phyloP scores from a whole-genome alignment of 225 moss, liverwort and hornwort species.

The Ulota crispa region DNA sequence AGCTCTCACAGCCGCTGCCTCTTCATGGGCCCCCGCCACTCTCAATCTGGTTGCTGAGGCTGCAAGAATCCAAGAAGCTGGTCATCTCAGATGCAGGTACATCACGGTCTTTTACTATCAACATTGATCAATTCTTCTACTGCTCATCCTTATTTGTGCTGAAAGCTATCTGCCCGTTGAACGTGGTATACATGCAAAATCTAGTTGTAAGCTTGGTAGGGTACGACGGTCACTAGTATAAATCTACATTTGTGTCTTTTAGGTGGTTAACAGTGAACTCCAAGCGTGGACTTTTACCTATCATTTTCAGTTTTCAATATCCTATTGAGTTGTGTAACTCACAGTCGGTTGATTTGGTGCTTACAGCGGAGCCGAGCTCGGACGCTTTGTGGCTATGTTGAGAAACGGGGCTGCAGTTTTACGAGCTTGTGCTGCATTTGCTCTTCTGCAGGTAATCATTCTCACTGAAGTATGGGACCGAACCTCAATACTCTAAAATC shows the following conservation, averaged over 20 bases:
- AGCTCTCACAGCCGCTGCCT: conserved; percentile 61
- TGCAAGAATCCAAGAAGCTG: conserved; percentile 84
- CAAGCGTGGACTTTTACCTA: neutral
- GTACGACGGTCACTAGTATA: neutral
- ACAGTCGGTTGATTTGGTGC: neutral
- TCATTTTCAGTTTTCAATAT: neutral
- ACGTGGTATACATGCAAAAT: neutral
- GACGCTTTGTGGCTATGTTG: conserved; percentile 86
- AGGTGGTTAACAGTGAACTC: neutral
- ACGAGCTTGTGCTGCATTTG: conserved; percentile 88
- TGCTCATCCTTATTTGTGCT: neutral
- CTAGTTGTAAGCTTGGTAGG: neutral
- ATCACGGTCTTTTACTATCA: neutral
- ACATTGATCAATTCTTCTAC: neutral
- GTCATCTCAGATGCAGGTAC: conserved; percentile 91
- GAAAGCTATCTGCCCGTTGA: neutral
- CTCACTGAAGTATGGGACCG: neutral
- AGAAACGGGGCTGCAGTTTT: conserved; percentile 68
- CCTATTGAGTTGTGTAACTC: neutral
- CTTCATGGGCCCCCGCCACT: conserved; percentile 70
- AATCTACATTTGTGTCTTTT: neutral
- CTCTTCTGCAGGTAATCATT: conserved; percentile 72
- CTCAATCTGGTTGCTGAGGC: conserved; percentile 65
- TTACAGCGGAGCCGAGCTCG: conserved; percentile 87
- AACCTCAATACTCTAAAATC: neutral